These are phyloP conservation scores for Cladorrhinum sp. DNA, from an alignment of 2,329 filamentous ascomycete species.

Conservation along the genomic window DNA sequence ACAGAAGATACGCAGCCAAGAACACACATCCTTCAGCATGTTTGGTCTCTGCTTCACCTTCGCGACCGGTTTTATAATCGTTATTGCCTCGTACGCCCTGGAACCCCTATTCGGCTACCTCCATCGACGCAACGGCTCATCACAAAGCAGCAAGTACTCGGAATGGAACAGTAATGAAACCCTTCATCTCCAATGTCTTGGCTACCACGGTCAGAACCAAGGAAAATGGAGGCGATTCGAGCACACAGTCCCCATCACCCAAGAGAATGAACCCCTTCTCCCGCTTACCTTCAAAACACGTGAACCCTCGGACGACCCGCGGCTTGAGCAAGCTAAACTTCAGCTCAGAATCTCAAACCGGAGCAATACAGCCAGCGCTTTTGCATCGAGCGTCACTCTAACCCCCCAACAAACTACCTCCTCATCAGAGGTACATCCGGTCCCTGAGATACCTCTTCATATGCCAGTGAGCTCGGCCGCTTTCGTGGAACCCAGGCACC, in stretches of 20 bases:
- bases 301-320: too few relatives aligned
- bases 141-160: not conserved
- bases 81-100: conserved; percentile 7
- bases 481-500: too few relatives aligned
- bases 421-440: too few relatives aligned
- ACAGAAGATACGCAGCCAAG: conserved; percentile 11
- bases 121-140: not conserved
- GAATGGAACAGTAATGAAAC: conserved; percentile 7
- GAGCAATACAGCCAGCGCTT: too few relatives aligned
- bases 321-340: too few relatives aligned
- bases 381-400: too few relatives aligned
- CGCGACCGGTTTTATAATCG: not conserved
- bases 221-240: not conserved
- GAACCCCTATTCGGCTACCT: conserved; percentile 1
- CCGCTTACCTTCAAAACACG: not conserved
- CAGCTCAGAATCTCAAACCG: too few relatives aligned
- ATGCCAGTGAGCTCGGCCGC: too few relatives aligned
- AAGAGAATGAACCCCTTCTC: not conserved
- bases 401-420: too few relatives aligned
- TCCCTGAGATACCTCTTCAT: too few relatives aligned
- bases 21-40: conserved; percentile 12
- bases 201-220: not conserved
- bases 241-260: not conserved
- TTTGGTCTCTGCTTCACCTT: conserved; percentile 9
- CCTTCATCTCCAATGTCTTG: conserved; percentile 12